Percentiles rank a stretch among this genome's conserved stretches.
Conservation (phyloP, 208 protist species). For the Naegleria fowleri region DNA sequence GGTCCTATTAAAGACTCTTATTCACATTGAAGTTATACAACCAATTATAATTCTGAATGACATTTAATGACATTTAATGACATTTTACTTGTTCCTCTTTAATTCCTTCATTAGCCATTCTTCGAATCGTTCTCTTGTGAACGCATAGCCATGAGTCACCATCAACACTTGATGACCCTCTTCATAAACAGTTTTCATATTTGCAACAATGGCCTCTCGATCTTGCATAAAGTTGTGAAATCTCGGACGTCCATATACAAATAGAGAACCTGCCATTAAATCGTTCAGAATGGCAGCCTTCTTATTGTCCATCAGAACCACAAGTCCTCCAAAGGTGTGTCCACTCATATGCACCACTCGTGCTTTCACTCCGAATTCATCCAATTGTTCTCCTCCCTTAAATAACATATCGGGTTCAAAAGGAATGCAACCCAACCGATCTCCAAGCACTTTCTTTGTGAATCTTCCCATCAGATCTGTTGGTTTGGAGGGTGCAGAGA, state of each 20-base stretch:
- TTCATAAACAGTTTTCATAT: not conserved
- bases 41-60: too few species aligned
- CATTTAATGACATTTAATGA: too few species aligned
- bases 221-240: not conserved
- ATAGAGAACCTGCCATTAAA: not conserved
- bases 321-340: not conserved
- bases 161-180: not conserved
- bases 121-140: not conserved
- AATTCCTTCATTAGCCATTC: not conserved
- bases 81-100: too few species aligned
- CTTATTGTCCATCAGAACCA: not conserved
- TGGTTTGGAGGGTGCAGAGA: not conserved
- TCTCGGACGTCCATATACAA: not conserved
- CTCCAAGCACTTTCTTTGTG: not conserved
- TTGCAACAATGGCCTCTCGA: not conserved
- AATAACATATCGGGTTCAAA: not conserved
- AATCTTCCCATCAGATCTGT: not conserved
- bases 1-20: too few species aligned
- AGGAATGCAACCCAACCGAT: too few species aligned
- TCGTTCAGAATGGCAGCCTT: not conserved
- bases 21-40: too few species aligned
- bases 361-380: not conserved
- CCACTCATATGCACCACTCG: not conserved
- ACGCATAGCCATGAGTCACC: not conserved
- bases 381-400: not conserved